Base-by-base conservation (phyloP, 2,329 filamentous ascomycete genomes). In the Aurifilum marmelostoma region DNA sequence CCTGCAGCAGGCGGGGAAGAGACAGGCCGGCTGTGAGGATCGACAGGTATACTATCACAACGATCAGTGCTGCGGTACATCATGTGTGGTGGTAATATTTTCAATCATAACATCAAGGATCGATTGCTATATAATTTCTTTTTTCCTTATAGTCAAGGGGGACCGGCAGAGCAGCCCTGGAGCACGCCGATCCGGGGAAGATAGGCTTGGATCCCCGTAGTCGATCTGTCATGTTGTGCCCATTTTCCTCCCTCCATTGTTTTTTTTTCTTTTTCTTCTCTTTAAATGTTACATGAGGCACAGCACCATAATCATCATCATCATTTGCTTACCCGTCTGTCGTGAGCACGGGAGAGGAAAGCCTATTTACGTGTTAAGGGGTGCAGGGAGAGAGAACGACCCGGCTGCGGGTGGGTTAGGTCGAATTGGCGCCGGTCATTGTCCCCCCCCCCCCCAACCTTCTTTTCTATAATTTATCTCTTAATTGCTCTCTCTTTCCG, bases 261-360 rank as follows among this genome's bases (percentile, higher is more conserved):
- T 41, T 16, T 16, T 18, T 43, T 7, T 2, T n/a, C 3, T n/a
- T 5, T 9, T n/a, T 9, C 43, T 47, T n/a, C 14, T 62, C 18
- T 16, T 64, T 37, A n/a, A 7, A 3, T 47, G 41, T 1, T 27
- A 41, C 61, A 50, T 63, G 43, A 37, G 54, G 63, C 47, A 56
- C 63, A 12, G 50, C 63, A 29, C 50, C 56, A 58, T 65, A 59
- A 47, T 59, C 56, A 58, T 65, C 64, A 47, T 47, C 43, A 8
- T 34, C 34, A 18, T 47, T 56, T 68, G 67, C 67, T 34, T 65
- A 66, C 54, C 66, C 69, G 69, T 50, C 66, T 66, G 66, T 65
- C 67, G 69, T 71, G 68, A 69, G 50, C 60, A 66, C 58, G 63
- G 66, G 67, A 68, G 59, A 52, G 39, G 37, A 11, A n/a, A 39